Base-by-base conservation (phyloP, 495 filamentous ascomycete genomes). In the Hyaloscypha bicolor region DNA sequence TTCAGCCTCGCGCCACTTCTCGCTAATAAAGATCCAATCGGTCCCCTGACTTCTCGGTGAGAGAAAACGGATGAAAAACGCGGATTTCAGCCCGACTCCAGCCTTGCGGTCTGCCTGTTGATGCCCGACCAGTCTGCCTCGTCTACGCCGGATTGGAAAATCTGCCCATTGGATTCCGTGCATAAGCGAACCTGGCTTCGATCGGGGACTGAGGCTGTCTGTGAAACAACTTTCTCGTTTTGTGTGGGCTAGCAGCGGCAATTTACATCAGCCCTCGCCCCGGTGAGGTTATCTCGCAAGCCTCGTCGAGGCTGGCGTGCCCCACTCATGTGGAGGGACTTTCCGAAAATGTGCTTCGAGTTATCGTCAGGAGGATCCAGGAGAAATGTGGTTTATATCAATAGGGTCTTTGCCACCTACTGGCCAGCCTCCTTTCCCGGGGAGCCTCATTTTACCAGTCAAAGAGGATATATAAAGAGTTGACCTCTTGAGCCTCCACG, bases 1-100 rank as follows among this genome's bases (percentile, higher is more conserved):
- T 37, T 66, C 64, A 66, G 64, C 64, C 64, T 61, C 30, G 45
- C 57, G 64, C 39, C 56, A 48, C 42, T 16, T 53, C 39, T 60
- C 37, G 55, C 45, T 42, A 25, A 32, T 42, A 25, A 32, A 19
- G 21, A 6, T 8, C 64, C 64, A 66, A 66, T 66, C 35, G n/a
- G 4, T 19, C 16, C 52, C 53, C 35, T 35, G 19, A 12, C 30
- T 25, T 58, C 12, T 59, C 63, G 63, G 63, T 65, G 63, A 65
- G 63, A 58, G 55, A 11, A 42, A 30, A 25, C 25, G 25, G 25
- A 25, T 25, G 25, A 25, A n/a, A n/a, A n/a, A 25, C 25, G 37
- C 33, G 35, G 9, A 51, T 65, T 30, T 31, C 33, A 29, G 42
- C 63, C 63, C 55, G 51, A 59, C 33, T n/a, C 21, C 42, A 63